Evolutionary conservation across 805 yeast species (phyloP).

Genomic region (Zygosaccharomyces bisporus): DNA sequence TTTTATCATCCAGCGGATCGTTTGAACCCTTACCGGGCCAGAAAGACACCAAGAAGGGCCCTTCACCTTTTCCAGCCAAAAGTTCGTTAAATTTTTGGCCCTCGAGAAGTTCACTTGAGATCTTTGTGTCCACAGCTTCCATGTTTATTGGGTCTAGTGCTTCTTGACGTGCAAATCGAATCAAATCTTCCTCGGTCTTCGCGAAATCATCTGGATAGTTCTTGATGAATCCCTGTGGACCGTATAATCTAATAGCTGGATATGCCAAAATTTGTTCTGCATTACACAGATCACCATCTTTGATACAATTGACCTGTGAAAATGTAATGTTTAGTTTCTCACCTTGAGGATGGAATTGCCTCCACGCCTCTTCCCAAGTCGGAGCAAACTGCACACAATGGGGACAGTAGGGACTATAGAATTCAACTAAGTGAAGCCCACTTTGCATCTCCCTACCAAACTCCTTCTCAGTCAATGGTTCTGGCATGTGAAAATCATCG

Average conservation of each 20-base stretch:
- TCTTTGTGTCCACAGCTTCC: slow-evolving; percentile 39
- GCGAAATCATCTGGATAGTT: slow-evolving; percentile 47
- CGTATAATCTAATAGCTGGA: slow-evolving; percentile 71
- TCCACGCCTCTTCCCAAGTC: slow-evolving; percentile 68
- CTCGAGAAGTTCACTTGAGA: slow-evolving; percentile 40
- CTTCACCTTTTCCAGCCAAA: slow-evolving; percentile 47
- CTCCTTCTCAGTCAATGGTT: slow-evolving; percentile 44
- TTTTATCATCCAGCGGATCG: slow-evolving; percentile 26
- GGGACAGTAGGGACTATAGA: slow-evolving; percentile 82
- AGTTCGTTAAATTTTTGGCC: slow-evolving; percentile 45
- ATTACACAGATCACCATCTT: slow-evolving; percentile 79
- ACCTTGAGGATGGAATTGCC: slow-evolving; percentile 44
- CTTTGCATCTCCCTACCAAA: slow-evolving; percentile 49
- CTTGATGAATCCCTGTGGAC: slow-evolving; percentile 47
- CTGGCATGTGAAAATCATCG: slow-evolving; percentile 40
- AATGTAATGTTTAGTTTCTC: slow-evolving; percentile 45
- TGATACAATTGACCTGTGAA: slow-evolving; percentile 82
- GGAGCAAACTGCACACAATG: slow-evolving; percentile 85
- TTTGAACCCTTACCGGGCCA: slow-evolving; percentile 55
- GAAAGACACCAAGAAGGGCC: slow-evolving; percentile 58
- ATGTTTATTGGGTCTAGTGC: slow-evolving; percentile 43
- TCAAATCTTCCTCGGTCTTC: slow-evolving; percentile 48
- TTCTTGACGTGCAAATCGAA: slow-evolving; percentile 52
- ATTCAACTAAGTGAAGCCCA: slow-evolving; percentile 75
- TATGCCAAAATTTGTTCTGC: slow-evolving; percentile 59